Conservation (phyloP, 2,329 filamentous ascomycete genomes). For the Clonostachys rosea region DNA sequence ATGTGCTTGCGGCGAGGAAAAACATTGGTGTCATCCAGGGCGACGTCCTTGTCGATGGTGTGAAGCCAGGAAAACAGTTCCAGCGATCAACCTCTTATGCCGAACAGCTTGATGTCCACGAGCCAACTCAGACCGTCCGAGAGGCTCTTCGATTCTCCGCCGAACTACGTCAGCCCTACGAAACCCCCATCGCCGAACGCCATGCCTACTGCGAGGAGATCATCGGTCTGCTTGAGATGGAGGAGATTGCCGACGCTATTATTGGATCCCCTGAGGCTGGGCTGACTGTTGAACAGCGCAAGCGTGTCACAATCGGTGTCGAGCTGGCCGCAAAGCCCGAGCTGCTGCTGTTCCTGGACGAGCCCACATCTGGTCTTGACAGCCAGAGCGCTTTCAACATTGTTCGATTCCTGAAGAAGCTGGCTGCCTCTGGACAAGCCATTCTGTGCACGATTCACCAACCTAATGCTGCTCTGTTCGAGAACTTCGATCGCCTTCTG, state of each 20-base stretch:
- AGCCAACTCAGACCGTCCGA: constrained; percentile 57
- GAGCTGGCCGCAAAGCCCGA: constrained; percentile 82
- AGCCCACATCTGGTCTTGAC: constrained; percentile 68
- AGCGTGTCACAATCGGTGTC: constrained; percentile 86
- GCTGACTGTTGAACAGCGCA: constrained; percentile 60
- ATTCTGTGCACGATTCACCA: constrained; percentile 92
- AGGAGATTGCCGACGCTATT: constrained; percentile 52
- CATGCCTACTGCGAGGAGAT: constrained; percentile 58
- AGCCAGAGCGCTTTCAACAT: constrained; percentile 68
- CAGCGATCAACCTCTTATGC: constrained; percentile 59
- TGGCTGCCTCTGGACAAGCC: constrained; percentile 76
- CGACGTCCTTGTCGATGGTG: constrained; percentile 52
- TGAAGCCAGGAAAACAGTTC: constrained; percentile 53
- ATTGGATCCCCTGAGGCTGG: constrained; percentile 63
- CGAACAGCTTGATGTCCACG: constrained; percentile 59
- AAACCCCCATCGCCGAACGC: constrained; percentile 49
- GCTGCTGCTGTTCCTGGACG: constrained; percentile 72
- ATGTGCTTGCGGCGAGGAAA: constrained; percentile 63
- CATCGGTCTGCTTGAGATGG: constrained; percentile 54
- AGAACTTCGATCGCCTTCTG: constrained; percentile 81
- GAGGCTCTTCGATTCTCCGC: constrained; percentile 62
- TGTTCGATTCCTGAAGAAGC: constrained; percentile 71
- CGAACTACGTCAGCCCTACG: constrained; percentile 51
- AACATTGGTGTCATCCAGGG: constrained; percentile 57
- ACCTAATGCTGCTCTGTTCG: constrained; percentile 79